Conservation (phyloP, 2,329 filamentous ascomycete genomes). For the Cercospora sojina region DNA sequence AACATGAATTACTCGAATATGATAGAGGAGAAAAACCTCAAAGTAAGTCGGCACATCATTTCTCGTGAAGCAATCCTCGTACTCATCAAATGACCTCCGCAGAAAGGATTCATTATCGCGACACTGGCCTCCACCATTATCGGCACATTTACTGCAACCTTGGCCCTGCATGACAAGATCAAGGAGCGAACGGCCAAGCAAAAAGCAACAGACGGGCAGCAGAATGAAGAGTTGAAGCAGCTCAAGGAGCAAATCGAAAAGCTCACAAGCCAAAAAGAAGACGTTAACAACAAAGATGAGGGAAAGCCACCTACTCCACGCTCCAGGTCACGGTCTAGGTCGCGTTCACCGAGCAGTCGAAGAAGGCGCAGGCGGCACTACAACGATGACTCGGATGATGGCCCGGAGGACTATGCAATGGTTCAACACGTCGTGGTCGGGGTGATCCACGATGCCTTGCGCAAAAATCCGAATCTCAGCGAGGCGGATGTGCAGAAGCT, state of each 20-base stretch:
- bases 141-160: constrained; percentile 47
- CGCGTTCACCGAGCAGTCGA: constrained; percentile 12
- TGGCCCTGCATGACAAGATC: constrained; percentile 46
- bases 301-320: constrained; percentile 22
- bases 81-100: background rate
- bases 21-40: constrained; percentile 49
- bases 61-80: background rate
- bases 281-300: constrained; percentile 32
- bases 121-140: constrained; percentile 47
- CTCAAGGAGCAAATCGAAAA: constrained; percentile 34
- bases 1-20: constrained; percentile 48
- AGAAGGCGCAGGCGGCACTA: constrained; percentile 5
- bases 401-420: background rate
- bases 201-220: constrained; percentile 24
- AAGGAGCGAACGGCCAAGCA: constrained; percentile 35
- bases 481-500: constrained; percentile 43
- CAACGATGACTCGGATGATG: constrained; percentile 9
- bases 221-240: constrained; percentile 29
- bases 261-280: constrained; percentile 12
- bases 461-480: constrained; percentile 42
- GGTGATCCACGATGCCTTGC: constrained; percentile 46
- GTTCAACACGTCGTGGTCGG: constrained; percentile 47
- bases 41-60: constrained; percentile 27
- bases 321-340: constrained; percentile 20
- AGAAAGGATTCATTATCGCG: constrained; percentile 48